Base-by-base conservation (phyloP, 1,284 basidiomycete genomes). In the Ceratobasidium papillatum region DNA sequence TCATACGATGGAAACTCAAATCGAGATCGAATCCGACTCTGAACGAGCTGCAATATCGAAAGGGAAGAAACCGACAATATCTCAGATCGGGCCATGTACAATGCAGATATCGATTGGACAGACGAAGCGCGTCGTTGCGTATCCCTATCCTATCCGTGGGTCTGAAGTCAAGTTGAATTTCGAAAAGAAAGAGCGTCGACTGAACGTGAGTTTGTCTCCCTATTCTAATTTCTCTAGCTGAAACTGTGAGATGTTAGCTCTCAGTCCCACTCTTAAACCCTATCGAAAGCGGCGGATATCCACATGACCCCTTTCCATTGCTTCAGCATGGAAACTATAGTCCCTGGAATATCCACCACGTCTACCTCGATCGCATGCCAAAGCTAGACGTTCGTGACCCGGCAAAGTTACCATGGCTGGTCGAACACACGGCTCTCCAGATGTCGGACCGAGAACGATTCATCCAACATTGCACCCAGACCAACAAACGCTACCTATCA, bases 271-370 rank as follows among this genome's bases (percentile, higher is more conserved):
- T 52, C 38, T 51, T 54, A 30, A 54, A 56, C 54, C 45, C 45
- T 14, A 1, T 54, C 25, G 34, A 17, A 12, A 38, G 19, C 34
- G 65, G 65, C 3, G 65, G 65, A 14, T 68, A 41, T 22, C 65
- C 65, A 19, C 19, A 19, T 27, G 9, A 68, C n/a, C 4, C 25
- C 19, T 68, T 54, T 51, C 65, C 65, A 2, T 25, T 56, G 17
- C 27, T 68, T 34, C 51, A 56, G n/a, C 65, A 68, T 9, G n/a
- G 49, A 5, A 34, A 52, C 22, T 27, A 34, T 38, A 68, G 65
- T 22, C 65, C 65, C 12, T 68, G 65, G 51, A 68, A 68, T 19
- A 12, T 68, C 14, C 65, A 68, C 25, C 65, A 68, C 27, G n/a
- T 68, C 19, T 14, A 54, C 14, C 45, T 68, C 2, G 51, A 68